Percentiles rank a stretch among this genome's conserved stretches.
These are phyloP conservation scores for Fusarium verticillioides DNA, from an alignment of 2,329 filamentous ascomycete genomes.

Conservation along the genomic window DNA sequence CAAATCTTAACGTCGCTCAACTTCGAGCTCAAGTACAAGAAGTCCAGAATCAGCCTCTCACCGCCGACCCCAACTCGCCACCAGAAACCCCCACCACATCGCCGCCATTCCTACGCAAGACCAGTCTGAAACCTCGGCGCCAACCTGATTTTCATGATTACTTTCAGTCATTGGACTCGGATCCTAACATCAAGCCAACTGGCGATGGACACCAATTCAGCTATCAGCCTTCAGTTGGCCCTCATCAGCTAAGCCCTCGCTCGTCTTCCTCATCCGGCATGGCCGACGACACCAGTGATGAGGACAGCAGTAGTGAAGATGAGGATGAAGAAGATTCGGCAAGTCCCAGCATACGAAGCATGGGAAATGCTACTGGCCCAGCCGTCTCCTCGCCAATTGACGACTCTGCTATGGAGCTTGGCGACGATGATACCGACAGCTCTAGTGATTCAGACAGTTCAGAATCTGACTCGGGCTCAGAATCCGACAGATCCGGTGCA, in stretches of 20 bases:
- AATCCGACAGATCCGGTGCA: slow-evolving; percentile 40
- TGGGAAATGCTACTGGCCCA: slow-evolving; percentile 37
- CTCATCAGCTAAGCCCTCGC: slow-evolving; percentile 52
- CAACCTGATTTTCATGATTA: slow-evolving; percentile 49
- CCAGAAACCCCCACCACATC: slow-evolving; percentile 59
- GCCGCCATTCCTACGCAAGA: slow-evolving; percentile 50
- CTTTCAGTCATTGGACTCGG: slow-evolving; percentile 47
- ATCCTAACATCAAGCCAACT: slow-evolving; percentile 56
- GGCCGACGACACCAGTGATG: slow-evolving; percentile 31
- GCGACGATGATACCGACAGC: slow-evolving; percentile 22
- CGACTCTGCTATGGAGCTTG: slow-evolving; percentile 31
- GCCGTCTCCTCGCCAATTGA: slow-evolving; percentile 17
- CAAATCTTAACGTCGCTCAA: slow-evolving; percentile 52
- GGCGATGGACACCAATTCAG: slow-evolving; percentile 57
- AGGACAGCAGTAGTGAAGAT: slow-evolving; percentile 38
- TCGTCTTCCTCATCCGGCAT: slow-evolving; percentile 49
- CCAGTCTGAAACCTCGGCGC: slow-evolving; percentile 47
- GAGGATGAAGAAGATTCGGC: slow-evolving; percentile 41
- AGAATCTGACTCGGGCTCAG: slow-evolving; percentile 36
- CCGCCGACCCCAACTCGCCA: slow-evolving; percentile 58
- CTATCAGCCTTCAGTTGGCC: slow-evolving; percentile 50
- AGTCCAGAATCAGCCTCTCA: slow-evolving; percentile 43
- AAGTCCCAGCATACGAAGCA: slow-evolving; percentile 45
- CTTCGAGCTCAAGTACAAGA: slow-evolving; percentile 26
- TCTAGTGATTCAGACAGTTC: slow-evolving; percentile 35